These are phyloP conservation scores for Neurospora sp. DNA, from an alignment of 2,329 filamentous ascomycete genomes.

Conservation along the genomic window DNA sequence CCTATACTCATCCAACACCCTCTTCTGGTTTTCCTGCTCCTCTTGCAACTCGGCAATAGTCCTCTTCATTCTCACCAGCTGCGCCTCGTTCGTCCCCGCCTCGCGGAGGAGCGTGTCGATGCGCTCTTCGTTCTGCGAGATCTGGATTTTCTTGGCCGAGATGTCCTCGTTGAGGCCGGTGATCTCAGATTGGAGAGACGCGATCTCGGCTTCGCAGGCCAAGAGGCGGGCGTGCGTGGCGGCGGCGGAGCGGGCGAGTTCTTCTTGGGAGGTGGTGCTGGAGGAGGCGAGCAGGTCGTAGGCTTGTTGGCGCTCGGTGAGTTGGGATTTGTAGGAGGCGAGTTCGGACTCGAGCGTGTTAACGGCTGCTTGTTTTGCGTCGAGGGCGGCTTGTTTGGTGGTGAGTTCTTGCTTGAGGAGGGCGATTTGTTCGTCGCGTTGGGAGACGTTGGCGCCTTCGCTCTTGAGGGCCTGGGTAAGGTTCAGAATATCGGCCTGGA, in stretches of 20 bases:
- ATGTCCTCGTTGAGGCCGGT: neutral
- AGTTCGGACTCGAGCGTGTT: neutral
- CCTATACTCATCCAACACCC: neutral
- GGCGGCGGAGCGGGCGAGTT: neutral
- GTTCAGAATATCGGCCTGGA: neutral
- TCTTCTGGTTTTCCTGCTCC: neutral
- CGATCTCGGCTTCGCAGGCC: neutral
- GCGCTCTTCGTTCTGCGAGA: neutral
- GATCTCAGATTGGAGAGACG: neutral
- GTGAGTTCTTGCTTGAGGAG: neutral
- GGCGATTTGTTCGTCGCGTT: neutral
- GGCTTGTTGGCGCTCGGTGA: neutral
- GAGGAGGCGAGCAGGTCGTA: neutral
- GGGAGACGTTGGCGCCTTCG: neutral
- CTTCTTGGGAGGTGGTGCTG: neutral
- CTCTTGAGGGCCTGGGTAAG: neutral
- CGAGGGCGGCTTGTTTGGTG: neutral
- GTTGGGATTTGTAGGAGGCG: neutral
- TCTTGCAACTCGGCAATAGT: neutral
- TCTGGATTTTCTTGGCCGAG: neutral
- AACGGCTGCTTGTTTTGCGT: neutral
- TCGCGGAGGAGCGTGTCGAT: neutral
- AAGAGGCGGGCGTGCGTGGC: neutral
- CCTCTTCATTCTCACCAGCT: neutral
- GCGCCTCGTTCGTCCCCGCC: neutral